Evolutionary conservation across 2,329 filamentous ascomycete genomes (phyloP), one percentile per base, ranked within the genome.

Genomic region (Trichoderma atrobrunneum): DNA sequence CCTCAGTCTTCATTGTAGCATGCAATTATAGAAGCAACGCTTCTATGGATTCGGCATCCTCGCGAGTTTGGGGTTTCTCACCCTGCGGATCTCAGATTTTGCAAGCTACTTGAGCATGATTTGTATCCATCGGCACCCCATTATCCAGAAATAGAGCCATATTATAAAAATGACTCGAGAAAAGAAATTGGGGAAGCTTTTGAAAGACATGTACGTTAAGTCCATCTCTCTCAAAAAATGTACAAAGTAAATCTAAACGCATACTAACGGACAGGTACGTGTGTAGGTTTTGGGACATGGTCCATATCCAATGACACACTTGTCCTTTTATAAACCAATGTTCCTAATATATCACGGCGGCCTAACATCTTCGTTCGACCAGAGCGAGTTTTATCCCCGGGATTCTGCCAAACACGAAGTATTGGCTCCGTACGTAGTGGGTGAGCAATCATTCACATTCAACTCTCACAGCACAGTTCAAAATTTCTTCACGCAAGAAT

Each of bases 131-230:
- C 2, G 0, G 48, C 3, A 2, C 7, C 43, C 28, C 36, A 63
- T 10, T 71, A 61, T 12, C 30, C 18, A 5, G 30, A 32, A 1
- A 5, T 54, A 4, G 78, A 79, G 30, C 75, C 75, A 14, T 75
- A 73, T 61, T 80, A 77, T 63, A 74, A 78, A 21, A 30, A 77
- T 18, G 77, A 80, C 36, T 62, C 70, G 16, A 30, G 34, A 3
- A 21, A 36, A 16, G 79, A 80, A 54, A 65, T 74, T 56, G 79
- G 79, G 1, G 74, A 76, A 65, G 73, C 74, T n/a, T 76, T 74
- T 43, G 77, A 79, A 59, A 72, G 70, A 30, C 73, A 74, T 62
- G 75, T 77, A 70, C 14, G 18, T 12, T 14, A 54, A 16, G n/a
- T 48, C 3, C 7, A 48, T 3, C 16, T 6, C 34, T 3, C 34